Evolutionary conservation across 352 stramenopile species (phyloP), one percentile per base, ranked within the genome.

Genomic region (Blastocystis hominis): DNA sequence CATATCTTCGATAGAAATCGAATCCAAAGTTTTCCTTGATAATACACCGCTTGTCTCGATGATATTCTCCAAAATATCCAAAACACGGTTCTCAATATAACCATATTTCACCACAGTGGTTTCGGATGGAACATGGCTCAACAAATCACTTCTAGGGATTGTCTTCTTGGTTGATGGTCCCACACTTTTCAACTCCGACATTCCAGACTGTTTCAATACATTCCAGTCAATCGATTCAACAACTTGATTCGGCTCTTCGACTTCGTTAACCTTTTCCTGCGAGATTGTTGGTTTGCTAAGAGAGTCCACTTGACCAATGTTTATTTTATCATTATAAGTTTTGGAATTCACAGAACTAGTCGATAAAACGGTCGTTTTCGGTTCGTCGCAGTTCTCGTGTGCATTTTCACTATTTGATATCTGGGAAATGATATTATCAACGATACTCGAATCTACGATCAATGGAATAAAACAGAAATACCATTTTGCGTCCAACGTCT

Each of bases 41-140:
- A 80, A 24, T 63, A 62, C 9, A 1, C 70, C 70, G 20, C 70
- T 47, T 44, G 53, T 30, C n/a, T 80, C 70, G n/a, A 80, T 62
- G 6, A 80, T 80, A 1, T n/a, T 80, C n/a, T 40, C 54, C 2
- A 80, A 46, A 44, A 54, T 47, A 62, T 64, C 70, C 46, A 80
- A 64, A 30, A 80, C 70, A 61, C 54, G 46, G 20, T 40, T 40
- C 44, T 61, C 70, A 6, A 80, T 54, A 64, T 80, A 80, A 30
- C 70, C 70, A 64, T 80, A 80, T 47, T 80, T 80, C 70, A 64
- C 63, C 1, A 80, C 70, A 2, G 50, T 54, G 6, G 50, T 64
- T 20, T 80, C 70, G 3, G 70, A 44, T 24, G 70, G 70, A 62
- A 80, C 70, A 64, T 64, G 70, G 3, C 24, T 61, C 3, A 64